Evolutionary conservation across 805 yeast genomes (phyloP).

Genomic region (Wickerhamiella nectarea): DNA sequence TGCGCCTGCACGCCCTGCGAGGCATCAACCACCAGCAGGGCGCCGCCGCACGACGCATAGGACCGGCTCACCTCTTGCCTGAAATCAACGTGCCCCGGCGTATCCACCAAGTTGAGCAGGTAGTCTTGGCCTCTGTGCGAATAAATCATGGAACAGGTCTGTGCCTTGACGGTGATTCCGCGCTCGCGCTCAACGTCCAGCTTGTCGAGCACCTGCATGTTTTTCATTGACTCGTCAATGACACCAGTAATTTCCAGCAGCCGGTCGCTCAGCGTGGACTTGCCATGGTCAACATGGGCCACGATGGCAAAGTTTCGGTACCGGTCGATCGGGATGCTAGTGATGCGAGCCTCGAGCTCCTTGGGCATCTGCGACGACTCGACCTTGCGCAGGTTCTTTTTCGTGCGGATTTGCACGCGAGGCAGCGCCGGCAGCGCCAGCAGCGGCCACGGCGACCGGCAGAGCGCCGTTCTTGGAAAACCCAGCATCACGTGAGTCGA

Average conservation of each 20-base stretch:
- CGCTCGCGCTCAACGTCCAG: constrained; percentile 91
- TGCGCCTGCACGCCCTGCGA: constrained; percentile 96
- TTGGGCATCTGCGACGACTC: constrained; percentile 8
- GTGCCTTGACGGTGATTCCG: constrained; percentile 95
- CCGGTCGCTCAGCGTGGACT: constrained; percentile 73
- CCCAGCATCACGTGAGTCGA: neutral
- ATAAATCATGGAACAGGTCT: constrained; percentile 89
- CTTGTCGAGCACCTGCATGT: constrained; percentile 77
- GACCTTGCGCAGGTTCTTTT: constrained; percentile 6
- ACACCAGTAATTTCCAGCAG: constrained; percentile 81
- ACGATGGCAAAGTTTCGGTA: constrained; percentile 87
- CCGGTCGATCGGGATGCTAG: constrained; percentile 66
- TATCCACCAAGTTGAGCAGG: constrained; percentile 79
- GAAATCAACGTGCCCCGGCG: constrained; percentile 97
- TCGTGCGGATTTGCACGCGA: neutral
- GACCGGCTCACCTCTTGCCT: constrained; percentile 86
- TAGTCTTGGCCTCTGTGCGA: constrained; percentile 56
- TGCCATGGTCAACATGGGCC: constrained; percentile 85
- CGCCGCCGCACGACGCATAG: constrained; percentile 94
- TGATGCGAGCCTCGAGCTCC: constrained; percentile 37
- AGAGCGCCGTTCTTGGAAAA: neutral
- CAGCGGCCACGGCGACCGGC: too few relatives aligned
- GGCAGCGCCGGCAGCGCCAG: too few relatives aligned
- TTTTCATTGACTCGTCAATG: constrained; percentile 50
- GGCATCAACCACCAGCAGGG: constrained; percentile 80